phyloP scores from a whole-genome alignment of 2,329 filamentous ascomycete species.

The Didymella pinodella region DNA sequence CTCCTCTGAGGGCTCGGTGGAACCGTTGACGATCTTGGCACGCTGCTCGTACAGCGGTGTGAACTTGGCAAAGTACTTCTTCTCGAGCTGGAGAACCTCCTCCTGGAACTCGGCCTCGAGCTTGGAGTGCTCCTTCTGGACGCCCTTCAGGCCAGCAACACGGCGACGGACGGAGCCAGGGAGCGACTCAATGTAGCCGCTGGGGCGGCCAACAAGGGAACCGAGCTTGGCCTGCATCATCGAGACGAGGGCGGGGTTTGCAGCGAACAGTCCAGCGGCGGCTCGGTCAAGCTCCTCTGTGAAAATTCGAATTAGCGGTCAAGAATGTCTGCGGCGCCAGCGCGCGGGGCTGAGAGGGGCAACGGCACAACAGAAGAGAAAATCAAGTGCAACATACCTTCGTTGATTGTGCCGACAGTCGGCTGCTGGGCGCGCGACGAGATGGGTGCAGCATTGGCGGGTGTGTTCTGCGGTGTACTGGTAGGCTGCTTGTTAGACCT shows the following conservation, averaged over 20 bases:
- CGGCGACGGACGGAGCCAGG: constrained; percentile 88
- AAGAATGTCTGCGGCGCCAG: constrained; percentile 32
- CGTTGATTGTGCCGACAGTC: constrained; percentile 91
- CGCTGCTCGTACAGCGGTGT: constrained; percentile 97
- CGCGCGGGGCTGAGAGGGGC: constrained; percentile 44
- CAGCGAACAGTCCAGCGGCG: constrained; percentile 91
- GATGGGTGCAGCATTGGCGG: constrained; percentile 93
- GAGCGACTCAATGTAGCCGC: constrained; percentile 96
- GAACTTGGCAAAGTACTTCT: constrained; percentile 99
- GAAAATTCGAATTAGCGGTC: constrained; percentile 50
- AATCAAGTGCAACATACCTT: constrained; percentile 69
- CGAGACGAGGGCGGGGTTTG: constrained; percentile 91
- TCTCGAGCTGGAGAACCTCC: constrained; percentile 96
- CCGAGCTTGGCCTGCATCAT: constrained; percentile 99
- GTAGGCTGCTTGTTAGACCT: constrained; percentile 41
- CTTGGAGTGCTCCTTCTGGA: constrained; percentile 98
- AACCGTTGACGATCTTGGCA: constrained; percentile 89
- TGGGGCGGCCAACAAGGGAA: constrained; percentile 90
- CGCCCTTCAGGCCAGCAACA: constrained; percentile 93
- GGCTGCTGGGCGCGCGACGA: constrained; percentile 97
- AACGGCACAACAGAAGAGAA: constrained; percentile 18
- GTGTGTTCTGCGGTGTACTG: constrained; percentile 98
- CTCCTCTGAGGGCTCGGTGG: constrained; percentile 81
- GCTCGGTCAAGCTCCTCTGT: constrained; percentile 90
- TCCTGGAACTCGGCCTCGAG: constrained; percentile 98